A percentile compares a stretch with the other conserved stretches of the same genome.
Conservation (phyloP, 1,139 yeast genomes). For the Pichia norvegensis region DNA sequence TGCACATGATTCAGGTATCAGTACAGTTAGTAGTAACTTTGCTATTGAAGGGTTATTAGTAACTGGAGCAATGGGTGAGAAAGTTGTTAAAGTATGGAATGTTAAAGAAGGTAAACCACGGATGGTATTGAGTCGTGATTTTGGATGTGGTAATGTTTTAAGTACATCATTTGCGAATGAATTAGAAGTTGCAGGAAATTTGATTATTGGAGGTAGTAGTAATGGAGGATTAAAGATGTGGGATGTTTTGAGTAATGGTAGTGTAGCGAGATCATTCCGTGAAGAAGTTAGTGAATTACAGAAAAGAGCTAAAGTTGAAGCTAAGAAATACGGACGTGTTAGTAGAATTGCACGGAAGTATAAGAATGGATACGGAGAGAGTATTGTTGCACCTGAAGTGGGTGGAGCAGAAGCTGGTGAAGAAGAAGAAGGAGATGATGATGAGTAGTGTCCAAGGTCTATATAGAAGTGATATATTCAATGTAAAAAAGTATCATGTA, state of each 20-base stretch:
- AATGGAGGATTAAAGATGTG: constrained; percentile 71
- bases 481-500: no score
- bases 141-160: constrained; percentile 91
- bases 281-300: constrained; percentile 50
- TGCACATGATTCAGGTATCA: constrained; percentile 93
- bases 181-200: constrained; percentile 73
- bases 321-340: constrained; percentile 46
- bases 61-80: constrained; percentile 91
- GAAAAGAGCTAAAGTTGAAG: constrained; percentile 48
- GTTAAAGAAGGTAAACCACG: constrained; percentile 51
- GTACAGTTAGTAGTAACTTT: constrained; percentile 66
- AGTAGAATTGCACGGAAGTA: constrained; percentile 73
- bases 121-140: constrained; percentile 85
- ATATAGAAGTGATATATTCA: background rate
- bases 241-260: constrained; percentile 79
- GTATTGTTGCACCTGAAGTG: constrained; percentile 53
- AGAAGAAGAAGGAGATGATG: constrained; percentile 46
- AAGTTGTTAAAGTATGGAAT: constrained; percentile 82
- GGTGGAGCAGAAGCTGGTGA: constrained; percentile 53
- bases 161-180: constrained; percentile 82
- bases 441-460: constrained; percentile 5
- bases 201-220: constrained; percentile 77
- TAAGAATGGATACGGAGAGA: constrained; percentile 41
- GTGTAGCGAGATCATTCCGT: constrained; percentile 66
- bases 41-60: constrained; percentile 68